Base-by-base conservation (phyloP, 139 green algal species). In the Microglena sp. region DNA sequence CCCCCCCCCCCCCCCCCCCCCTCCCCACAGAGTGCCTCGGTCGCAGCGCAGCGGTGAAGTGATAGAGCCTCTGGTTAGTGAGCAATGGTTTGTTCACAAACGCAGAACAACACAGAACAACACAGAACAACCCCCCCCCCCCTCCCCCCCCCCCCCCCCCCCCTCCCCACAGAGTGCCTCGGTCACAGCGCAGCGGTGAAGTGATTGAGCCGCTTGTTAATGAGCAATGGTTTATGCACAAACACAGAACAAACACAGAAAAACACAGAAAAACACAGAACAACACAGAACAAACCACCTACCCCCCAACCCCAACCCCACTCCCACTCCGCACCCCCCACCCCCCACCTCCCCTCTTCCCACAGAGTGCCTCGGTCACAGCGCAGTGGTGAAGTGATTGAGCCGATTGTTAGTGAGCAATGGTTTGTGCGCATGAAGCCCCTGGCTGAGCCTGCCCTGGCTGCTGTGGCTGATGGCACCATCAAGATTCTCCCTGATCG, bases 101-200 rank as follows among this genome's bases (percentile, higher is more conserved):
- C n/a, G n/a, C n/a, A n/a, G n/a, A n/a, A n/a, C n/a, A n/a, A n/a
- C n/a, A n/a, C n/a, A n/a, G n/a, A n/a, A n/a, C n/a, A n/a, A n/a
- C n/a, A n/a, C n/a, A n/a, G n/a, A n/a, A n/a, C n/a, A n/a, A n/a
- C n/a, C n/a, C n/a, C n/a, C n/a, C n/a, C n/a, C n/a, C n/a, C n/a
- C n/a, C n/a, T n/a, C n/a, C n/a, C n/a, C n/a, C n/a, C n/a, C n/a
- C n/a, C n/a, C n/a, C n/a, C n/a, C n/a, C 43, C 43, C 43, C 43
- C 29, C 33, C 3, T 15, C 15, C 46, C 28, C 45, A 61, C 80
- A 86, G 78, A 2, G 91, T 97, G 46, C 93, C 93, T 0, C 81
- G 94, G 4, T 93, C 84, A 29, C 93, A 99, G 75, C 75, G 94
- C 21, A 89, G 91, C 26, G 94, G 94, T 36, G 94, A 97, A 71